Conservation (phyloP, 108 stramenopile species). For the Thalassiosira profunda region DNA sequence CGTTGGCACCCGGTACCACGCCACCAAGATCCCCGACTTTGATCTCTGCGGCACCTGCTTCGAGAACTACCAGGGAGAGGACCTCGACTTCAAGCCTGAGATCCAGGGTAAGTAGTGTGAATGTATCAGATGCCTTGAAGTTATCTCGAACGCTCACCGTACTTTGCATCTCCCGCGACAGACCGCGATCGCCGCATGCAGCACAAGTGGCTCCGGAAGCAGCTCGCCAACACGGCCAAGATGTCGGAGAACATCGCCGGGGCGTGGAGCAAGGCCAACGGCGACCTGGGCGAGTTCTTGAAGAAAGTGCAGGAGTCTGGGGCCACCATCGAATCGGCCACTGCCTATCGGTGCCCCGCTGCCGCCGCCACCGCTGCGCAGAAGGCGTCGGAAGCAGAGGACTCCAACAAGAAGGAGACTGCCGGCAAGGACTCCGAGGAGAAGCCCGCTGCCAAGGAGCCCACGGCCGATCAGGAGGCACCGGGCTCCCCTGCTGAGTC, state of each 20-base stretch:
- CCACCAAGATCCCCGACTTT: conserved; percentile 82
- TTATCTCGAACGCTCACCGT: not conserved
- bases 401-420: too few relatives aligned
- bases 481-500: conserved; percentile 50
- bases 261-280: not conserved
- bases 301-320: conserved; percentile 16
- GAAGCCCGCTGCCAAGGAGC: not conserved
- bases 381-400: too few relatives aligned
- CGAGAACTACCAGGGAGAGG: conserved; percentile 70
- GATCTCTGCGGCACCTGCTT: conserved; percentile 80
- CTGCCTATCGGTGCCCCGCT: conserved; percentile 2
- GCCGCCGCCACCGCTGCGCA: too few relatives aligned
- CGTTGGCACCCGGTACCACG: conserved; percentile 83
- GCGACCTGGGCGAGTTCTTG: not conserved
- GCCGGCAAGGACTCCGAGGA: not conserved
- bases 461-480: not conserved
- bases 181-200: conserved; percentile 79
- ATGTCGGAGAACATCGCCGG: not conserved
- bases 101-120: conserved; percentile 53
- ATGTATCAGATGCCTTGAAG: not conserved
- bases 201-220: conserved; percentile 59
- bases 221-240: not conserved
- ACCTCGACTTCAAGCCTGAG: conserved; percentile 68
- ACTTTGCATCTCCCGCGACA: conserved; percentile 5
- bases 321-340: conserved; percentile 3